Base-by-base conservation (phyloP, 2,329 filamentous ascomycete species). In the Shiraia bambusicola region DNA sequence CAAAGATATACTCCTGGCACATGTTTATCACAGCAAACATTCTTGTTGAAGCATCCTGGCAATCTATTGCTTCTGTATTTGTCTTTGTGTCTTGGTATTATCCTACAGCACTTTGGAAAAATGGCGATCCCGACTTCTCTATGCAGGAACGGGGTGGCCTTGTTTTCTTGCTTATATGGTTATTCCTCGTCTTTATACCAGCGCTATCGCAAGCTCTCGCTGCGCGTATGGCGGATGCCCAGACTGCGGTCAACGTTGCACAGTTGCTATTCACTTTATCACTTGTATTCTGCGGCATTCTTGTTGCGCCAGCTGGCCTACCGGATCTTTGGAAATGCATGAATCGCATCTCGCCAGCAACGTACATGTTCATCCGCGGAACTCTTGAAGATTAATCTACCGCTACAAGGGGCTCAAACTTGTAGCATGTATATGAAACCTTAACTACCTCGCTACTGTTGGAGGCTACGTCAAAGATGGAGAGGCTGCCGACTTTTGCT, bases 51-150 rank as follows among this genome's bases (percentile, higher is more conserved):
- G 71, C 94, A 2, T 85, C 87, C 0, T 94, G 86, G 81, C 87
- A 91, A 59, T 76, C 81, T 0, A 63, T 92, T 16, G 82, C 86
- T 73, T 79, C 80, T 1, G 75, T 83, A 8, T 70, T 92, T 44
- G 82, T 87, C 71, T 93, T 76, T 72, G 75, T 88, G 54, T 80
- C 75, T 61, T 91, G 86, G 79, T 94, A 94, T 72, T 94, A 88
- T 63, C 87, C 87, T 0, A 78, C 91, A 34, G 87, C 86, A 1
- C 76, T 90, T 7, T 80, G 84, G 65, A 68, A 71, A 40, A 89
- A 89, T 58, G 84, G 85, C 2, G 70, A 73, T 7, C 72, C 73
- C 1, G 78, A 79, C 3, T 76, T 75, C 43, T 73, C 80, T 49
- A 76, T 82, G 1, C 66, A 76, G 2, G 81, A 88, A 58, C 84